A percentile compares a stretch with the other conserved stretches of the same genome.
These are phyloP conservation scores for Beauveria australis DNA, from an alignment of 2,329 filamentous ascomycete genomes.

Conservation along the genomic window DNA sequence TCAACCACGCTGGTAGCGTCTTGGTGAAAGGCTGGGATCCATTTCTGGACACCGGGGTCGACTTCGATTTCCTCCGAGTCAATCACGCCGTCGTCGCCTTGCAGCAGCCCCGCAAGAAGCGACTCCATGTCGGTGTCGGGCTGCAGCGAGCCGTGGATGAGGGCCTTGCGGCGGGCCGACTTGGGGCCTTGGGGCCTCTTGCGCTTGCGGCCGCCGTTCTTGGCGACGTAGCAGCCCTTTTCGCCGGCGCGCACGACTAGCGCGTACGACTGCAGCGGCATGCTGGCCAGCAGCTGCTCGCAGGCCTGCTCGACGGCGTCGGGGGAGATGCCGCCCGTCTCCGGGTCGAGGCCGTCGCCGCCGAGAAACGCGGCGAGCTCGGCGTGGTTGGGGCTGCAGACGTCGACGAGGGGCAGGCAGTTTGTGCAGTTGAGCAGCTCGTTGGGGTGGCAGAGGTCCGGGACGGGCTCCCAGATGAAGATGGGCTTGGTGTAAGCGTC, in stretches of 20 bases:
- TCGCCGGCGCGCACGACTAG: constrained; percentile 65
- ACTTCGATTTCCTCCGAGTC: constrained; percentile 52
- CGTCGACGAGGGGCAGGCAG: constrained; percentile 51
- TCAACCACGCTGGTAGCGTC: constrained; percentile 59
- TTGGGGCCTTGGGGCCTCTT: constrained; percentile 19
- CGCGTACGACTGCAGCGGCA: constrained; percentile 56
- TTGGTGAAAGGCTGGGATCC: constrained; percentile 71
- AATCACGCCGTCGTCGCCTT: constrained; percentile 43
- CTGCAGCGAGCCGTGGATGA: constrained; percentile 43
- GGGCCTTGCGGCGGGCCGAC: constrained; percentile 30
- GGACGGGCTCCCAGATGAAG: constrained; percentile 93
- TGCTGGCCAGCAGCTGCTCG: constrained; percentile 54
- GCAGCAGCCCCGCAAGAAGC: constrained; percentile 50
- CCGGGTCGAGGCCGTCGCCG: constrained; percentile 43
- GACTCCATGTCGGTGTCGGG: constrained; percentile 56
- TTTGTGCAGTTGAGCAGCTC: constrained; percentile 58
- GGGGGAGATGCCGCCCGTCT: constrained; percentile 45
- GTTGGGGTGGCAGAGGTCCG: constrained; percentile 71
- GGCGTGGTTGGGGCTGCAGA: constrained; percentile 73
- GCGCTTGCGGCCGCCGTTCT: constrained; percentile 46
- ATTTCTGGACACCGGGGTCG: constrained; percentile 58
- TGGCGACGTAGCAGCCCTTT: constrained; percentile 60
- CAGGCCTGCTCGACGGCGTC: constrained; percentile 48
- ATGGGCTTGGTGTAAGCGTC: constrained; percentile 48
- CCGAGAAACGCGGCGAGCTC: constrained; percentile 86